Percentiles rank a stretch among this genome's conserved stretches.
Conservation (phyloP, 1,284 basidiomycete genomes). For the Pterulicium gracile region DNA sequence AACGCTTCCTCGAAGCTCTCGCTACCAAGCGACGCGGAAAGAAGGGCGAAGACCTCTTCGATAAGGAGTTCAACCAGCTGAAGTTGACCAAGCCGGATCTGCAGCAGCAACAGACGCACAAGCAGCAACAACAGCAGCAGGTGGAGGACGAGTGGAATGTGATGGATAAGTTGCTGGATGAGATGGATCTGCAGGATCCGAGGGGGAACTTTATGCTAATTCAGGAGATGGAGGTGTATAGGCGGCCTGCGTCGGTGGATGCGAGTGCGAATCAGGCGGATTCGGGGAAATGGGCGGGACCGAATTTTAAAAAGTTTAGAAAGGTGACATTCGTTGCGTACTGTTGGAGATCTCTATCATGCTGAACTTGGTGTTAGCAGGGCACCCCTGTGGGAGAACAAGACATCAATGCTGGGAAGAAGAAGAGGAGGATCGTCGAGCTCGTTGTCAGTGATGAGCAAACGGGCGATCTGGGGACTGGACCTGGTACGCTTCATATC, state of each 20-base stretch:
- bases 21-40: conserved; percentile 67
- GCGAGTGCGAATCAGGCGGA: conserved; percentile 12
- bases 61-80: conserved; percentile 77
- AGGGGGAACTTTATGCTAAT: conserved; percentile 83
- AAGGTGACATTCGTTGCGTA: too few relatives aligned
- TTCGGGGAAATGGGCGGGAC: conserved; percentile 44
- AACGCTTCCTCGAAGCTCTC: conserved; percentile 59
- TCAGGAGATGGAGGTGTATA: conserved; percentile 53
- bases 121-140: conserved; percentile 14
- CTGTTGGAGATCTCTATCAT: too few relatives aligned
- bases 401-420: background rate
- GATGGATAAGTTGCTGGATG: conserved; percentile 30
- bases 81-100: conserved; percentile 64
- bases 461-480: background rate
- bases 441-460: background rate
- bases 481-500: background rate
- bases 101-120: conserved; percentile 22
- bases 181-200: conserved; percentile 57
- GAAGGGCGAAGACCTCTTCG: conserved; percentile 62
- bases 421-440: background rate
- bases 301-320: conserved; percentile 84
- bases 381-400: too few relatives aligned
- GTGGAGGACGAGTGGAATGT: conserved; percentile 50
- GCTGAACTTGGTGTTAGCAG: too few relatives aligned
- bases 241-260: conserved; percentile 11